Evolutionary conservation across 1,139 yeast genomes (phyloP).

Genomic region (Taiozyma sp.): DNA sequence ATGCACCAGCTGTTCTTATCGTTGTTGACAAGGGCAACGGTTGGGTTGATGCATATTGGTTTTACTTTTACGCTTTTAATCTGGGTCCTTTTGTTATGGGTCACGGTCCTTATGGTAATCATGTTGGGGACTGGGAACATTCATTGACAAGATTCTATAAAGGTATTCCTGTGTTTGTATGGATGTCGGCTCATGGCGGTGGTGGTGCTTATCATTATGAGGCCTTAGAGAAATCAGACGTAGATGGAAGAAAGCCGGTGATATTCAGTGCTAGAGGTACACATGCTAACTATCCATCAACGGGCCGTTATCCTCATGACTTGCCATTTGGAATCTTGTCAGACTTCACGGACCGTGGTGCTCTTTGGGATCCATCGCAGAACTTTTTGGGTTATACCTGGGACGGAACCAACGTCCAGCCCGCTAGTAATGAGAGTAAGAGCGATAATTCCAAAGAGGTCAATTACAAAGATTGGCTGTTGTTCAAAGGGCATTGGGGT

Average conservation of each 20-base stretch:
- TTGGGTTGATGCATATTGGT: slow-evolving; percentile 90
- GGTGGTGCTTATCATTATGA: slow-evolving; percentile 84
- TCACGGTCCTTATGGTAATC: slow-evolving; percentile 94
- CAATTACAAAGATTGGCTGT: slow-evolving; percentile 72
- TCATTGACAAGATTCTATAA: slow-evolving; percentile 78
- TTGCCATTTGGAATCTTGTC: slow-evolving; percentile 79
- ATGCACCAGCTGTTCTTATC: slow-evolving; percentile 79
- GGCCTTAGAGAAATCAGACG: slow-evolving; percentile 66
- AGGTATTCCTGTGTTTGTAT: slow-evolving; percentile 82
- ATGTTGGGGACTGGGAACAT: slow-evolving; percentile 98
- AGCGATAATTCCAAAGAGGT: slow-evolving; percentile 49
- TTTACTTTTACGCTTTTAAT: slow-evolving; percentile 90
- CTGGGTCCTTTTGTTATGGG: slow-evolving; percentile 98
- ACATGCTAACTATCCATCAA: slow-evolving; percentile 95
- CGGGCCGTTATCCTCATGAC: slow-evolving; percentile 95
- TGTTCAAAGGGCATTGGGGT: slow-evolving; percentile 89
- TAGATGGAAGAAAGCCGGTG: slow-evolving; percentile 51
- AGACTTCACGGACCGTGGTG: slow-evolving; percentile 93
- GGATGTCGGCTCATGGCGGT: slow-evolving; percentile 99
- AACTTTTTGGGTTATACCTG: slow-evolving; percentile 79
- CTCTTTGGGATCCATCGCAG: slow-evolving; percentile 87
- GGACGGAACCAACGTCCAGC: slow-evolving; percentile 47
- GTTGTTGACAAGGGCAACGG: slow-evolving; percentile 93
- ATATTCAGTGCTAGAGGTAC: slow-evolving; percentile 93
- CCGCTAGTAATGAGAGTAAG: slow-evolving; percentile 27